Base-by-base conservation (phyloP, 805 yeast species). In the Candida maesae region DNA sequence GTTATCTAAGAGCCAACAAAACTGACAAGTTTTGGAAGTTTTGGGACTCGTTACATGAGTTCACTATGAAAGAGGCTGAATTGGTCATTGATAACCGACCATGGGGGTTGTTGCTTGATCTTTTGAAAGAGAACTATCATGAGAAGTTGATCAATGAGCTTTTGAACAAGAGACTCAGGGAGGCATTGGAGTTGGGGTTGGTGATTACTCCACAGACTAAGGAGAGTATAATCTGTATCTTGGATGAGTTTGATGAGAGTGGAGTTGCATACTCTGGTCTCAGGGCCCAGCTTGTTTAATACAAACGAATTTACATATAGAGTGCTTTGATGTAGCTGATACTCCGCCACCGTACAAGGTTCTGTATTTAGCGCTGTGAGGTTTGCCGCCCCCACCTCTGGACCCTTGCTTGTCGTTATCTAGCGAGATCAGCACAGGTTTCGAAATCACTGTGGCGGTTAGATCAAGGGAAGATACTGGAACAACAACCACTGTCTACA, bases 21-120 rank as follows among this genome's bases (percentile, higher is more conserved):
- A 24, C 31, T 7, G 31, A 38, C 2, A 35, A 36, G 26, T 49
- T 56, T 33, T 56, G 50, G 47, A 7, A 19, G 5, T 56, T 36
- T 28, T 56, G 59, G 60, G 44, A 42, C 5, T 20, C 35, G 1
- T 27, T 53, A 3, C 28, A 37, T 3, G 16, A 25, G 19, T 38
- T 47, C n/a, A 18, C 18, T 6, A 21, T 12, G 3, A 28, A 15
- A 2, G 41, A 33, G 9, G 27, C 21, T 6, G 18, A 19, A 2
- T 42, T 41, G 3, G 25, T 40, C 2, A 11, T 53, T 5, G 59
- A 54, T 29, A 23, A 42, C 4, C 49, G 57, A 39, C 58, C 58
- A 29, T 56, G 60, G 60, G 36, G 28, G 2, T 26, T 52, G 7
- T 18, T 55, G 5, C 17, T 44, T 10, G 34, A 40, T 1, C 3